phyloP scores from a whole-genome alignment of 2,329 filamentous ascomycete genomes.

The Teratosphaeria destructans region DNA sequence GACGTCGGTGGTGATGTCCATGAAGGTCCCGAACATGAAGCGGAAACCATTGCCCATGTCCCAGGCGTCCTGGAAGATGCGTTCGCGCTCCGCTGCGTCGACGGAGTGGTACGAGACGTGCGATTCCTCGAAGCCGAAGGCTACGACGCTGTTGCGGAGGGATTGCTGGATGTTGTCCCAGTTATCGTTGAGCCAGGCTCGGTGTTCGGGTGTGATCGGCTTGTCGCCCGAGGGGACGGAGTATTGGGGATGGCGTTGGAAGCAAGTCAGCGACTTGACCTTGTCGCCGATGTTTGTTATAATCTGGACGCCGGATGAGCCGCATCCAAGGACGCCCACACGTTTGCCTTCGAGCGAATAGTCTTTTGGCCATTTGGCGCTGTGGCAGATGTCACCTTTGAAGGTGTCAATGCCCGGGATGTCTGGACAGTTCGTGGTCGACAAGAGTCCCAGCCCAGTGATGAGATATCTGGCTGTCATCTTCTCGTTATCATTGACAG shows the following conservation, averaged over 20 bases:
- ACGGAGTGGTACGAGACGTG: constrained; percentile 14
- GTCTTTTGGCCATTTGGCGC: constrained; percentile 33
- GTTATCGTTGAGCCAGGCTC: constrained; percentile 22
- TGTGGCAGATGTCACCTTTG: constrained; percentile 35
- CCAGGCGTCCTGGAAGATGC: constrained; percentile 23
- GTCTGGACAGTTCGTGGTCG: constrained; percentile 20
- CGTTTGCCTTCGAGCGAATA: constrained; percentile 29
- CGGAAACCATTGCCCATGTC: constrained; percentile 26
- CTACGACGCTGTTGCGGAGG: constrained; percentile 21
- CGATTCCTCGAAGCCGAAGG: constrained; percentile 25
- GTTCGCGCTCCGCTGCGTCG: constrained; percentile 16
- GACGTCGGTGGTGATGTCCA: constrained; percentile 21
- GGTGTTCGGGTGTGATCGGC: constrained; percentile 17
- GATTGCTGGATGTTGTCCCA: constrained; percentile 26
- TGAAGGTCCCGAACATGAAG: constrained; percentile 25
- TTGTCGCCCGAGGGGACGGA: constrained; percentile 25
- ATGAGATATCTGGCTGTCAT: constrained; percentile 23
- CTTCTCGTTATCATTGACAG: constrained; percentile 12
- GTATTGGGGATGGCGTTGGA: constrained; percentile 31
- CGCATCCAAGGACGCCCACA: constrained; percentile 34
- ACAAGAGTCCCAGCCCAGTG: constrained; percentile 25
- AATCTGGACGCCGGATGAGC: constrained; percentile 34
- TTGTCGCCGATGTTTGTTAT: constrained; percentile 27
- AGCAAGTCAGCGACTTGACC: constrained; percentile 21
- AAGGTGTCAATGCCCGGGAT: constrained; percentile 33